phyloP scores from a whole-genome alignment of 2,329 filamentous ascomycete genomes.

The Monilinia fructigena region DNA sequence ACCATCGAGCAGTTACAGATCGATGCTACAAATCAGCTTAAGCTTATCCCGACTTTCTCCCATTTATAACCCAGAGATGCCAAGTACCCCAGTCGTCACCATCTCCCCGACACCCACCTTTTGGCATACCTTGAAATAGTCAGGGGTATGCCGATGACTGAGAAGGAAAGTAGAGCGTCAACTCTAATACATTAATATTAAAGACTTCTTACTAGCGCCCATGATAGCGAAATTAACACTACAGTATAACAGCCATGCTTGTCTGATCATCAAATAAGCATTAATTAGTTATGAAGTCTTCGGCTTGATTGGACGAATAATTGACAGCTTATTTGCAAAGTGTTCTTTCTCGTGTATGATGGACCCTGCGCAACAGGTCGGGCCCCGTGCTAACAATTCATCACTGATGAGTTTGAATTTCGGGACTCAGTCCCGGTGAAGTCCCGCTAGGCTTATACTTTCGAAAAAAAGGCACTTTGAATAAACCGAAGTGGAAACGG shows the following conservation, averaged over 20 bases:
- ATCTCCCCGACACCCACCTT: too few species aligned
- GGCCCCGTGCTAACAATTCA: not conserved
- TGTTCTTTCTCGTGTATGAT: not conserved
- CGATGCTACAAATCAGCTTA: not conserved
- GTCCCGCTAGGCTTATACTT: not conserved
- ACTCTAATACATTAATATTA: too few species aligned
- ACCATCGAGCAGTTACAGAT: not conserved
- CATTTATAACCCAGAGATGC: not conserved
- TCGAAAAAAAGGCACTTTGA: not conserved
- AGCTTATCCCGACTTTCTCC: slow-evolving; percentile 1
- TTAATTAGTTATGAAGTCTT: not conserved
- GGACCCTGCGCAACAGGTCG: not conserved
- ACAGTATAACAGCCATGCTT: not conserved
- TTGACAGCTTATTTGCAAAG: too few species aligned
- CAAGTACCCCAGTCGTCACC: too few species aligned
- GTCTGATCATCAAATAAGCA: not conserved
- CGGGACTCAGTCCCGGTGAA: not conserved
- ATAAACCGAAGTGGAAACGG: not conserved
- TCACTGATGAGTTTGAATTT: not conserved
- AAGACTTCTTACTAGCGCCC: too few species aligned
- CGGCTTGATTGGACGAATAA: not conserved
- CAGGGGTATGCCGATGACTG: too few species aligned
- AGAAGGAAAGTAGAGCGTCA: too few species aligned
- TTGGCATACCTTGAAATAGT: too few species aligned
- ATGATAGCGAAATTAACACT: not conserved